These are phyloP conservation scores for Sporothrix phasma DNA, from an alignment of 2,329 filamentous ascomycete species.

Conservation along the genomic window DNA sequence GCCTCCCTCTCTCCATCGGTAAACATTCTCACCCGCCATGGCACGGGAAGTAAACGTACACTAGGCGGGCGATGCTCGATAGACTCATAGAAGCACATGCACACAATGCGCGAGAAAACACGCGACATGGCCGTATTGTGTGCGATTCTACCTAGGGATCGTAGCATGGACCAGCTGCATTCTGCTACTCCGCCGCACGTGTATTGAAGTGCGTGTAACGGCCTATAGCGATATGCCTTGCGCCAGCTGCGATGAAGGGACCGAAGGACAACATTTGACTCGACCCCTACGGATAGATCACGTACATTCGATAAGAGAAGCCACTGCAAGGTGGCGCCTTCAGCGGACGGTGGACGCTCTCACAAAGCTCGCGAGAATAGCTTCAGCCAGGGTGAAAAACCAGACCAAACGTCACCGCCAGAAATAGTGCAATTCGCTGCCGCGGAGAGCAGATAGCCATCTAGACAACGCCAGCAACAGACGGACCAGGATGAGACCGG, in stretches of 20 bases:
- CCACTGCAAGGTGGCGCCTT: too few species aligned
- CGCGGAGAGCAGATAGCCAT: constrained; percentile 37
- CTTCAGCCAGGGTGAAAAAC: constrained; percentile 22
- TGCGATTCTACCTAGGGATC: not conserved
- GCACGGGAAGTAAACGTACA: not conserved
- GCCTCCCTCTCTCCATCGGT: too few species aligned
- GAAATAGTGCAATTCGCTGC: constrained; percentile 38
- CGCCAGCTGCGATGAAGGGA: not conserved
- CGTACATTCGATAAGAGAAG: not conserved
- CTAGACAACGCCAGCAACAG: constrained; percentile 19
- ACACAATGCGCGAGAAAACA: not conserved
- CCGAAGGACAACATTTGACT: not conserved
- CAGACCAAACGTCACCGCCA: constrained; percentile 40
- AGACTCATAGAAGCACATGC: not conserved
- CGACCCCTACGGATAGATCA: not conserved
- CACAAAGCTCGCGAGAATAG: not conserved
- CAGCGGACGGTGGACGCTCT: too few species aligned
- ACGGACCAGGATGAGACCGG: too few species aligned
- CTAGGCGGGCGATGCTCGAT: not conserved
- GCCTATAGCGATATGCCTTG: not conserved
- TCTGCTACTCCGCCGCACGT: too few species aligned
- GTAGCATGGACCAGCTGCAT: not conserved
- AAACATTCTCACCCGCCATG: not conserved
- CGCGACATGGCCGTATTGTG: not conserved
- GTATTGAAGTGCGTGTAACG: too few species aligned